Evolutionary conservation across 495 filamentous ascomycete genomes (phyloP).

Genomic region (Penicillium pancosmium): DNA sequence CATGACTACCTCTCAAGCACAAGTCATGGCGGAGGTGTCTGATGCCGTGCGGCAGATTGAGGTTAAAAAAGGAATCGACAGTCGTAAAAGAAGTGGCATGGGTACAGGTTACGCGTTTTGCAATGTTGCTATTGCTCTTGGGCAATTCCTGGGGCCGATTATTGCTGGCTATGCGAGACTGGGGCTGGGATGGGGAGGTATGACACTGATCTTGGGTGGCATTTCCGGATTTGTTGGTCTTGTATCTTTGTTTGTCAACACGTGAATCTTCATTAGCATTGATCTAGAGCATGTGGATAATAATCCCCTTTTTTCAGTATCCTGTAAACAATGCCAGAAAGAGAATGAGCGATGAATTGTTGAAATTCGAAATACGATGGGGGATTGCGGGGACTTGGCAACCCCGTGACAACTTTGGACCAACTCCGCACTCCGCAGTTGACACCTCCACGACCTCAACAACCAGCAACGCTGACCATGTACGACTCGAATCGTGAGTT

Average conservation of each 20-base stretch:
- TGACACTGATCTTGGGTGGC: slow-evolving; percentile 7
- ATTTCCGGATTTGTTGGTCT: slow-evolving; percentile 3
- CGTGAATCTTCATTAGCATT: too few relatives aligned
- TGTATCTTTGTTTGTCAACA: neutral
- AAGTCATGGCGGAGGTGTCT: slow-evolving; percentile 12
- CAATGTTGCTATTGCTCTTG: slow-evolving; percentile 11
- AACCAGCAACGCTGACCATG: slow-evolving; percentile 26
- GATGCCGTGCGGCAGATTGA: slow-evolving; percentile 11
- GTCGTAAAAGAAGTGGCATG: slow-evolving; percentile 5
- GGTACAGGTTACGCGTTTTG: slow-evolving; percentile 14
- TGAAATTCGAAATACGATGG: neutral
- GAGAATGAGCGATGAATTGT: neutral
- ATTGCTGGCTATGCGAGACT: slow-evolving; percentile 6
- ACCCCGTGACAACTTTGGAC: neutral
- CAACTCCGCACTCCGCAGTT: neutral
- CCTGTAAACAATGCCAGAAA: too few relatives aligned
- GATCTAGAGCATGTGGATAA: too few relatives aligned
- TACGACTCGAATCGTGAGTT: slow-evolving; percentile 50
- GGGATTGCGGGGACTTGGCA: neutral
- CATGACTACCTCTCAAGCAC: slow-evolving; percentile 10
- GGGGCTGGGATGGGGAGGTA: slow-evolving; percentile 6
- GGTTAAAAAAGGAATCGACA: slow-evolving; percentile 3
- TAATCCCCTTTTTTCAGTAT: too few relatives aligned
- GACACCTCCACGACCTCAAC: neutral
- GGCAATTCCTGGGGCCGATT: slow-evolving; percentile 8